phyloP scores from a whole-genome alignment of 2,329 filamentous ascomycete species.

The Alternaria sp. region DNA sequence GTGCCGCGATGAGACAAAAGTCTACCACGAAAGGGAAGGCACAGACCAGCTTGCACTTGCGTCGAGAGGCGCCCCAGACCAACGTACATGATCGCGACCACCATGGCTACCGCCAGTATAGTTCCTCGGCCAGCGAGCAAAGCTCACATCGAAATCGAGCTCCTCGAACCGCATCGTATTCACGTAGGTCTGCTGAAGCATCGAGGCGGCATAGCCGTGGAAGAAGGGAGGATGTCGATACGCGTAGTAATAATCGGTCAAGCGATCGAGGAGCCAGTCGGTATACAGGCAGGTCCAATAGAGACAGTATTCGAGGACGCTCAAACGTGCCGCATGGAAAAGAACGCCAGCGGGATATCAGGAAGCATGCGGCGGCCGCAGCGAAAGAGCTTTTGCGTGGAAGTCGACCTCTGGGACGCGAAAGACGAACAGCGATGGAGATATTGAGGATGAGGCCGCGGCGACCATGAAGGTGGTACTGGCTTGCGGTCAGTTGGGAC shows the following conservation, averaged over 20 bases:
- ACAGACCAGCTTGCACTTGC: background rate
- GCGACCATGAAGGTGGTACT: background rate
- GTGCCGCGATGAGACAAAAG: background rate
- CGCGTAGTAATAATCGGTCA: too few species aligned
- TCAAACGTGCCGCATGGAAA: background rate
- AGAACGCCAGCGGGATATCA: background rate
- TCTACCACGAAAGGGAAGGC: background rate
- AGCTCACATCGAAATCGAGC: background rate
- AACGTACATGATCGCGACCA: background rate
- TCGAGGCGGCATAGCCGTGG: background rate
- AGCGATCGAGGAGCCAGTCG: background rate
- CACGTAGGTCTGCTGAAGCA: background rate
- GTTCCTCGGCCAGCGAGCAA: background rate
- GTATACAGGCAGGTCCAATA: background rate
- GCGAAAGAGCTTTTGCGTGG: background rate
- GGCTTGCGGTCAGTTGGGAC: background rate
- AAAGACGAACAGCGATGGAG: background rate
- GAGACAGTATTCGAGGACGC: background rate
- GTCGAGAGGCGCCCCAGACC: background rate
- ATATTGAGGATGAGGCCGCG: background rate
- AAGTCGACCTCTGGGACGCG: background rate
- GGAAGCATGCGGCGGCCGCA: background rate
- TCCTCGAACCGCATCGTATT: background rate
- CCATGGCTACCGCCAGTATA: background rate
- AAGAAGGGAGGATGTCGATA: background rate